Conservation (phyloP, 1,284 basidiomycete genomes). For the Cystobasidium pallidum region DNA sequence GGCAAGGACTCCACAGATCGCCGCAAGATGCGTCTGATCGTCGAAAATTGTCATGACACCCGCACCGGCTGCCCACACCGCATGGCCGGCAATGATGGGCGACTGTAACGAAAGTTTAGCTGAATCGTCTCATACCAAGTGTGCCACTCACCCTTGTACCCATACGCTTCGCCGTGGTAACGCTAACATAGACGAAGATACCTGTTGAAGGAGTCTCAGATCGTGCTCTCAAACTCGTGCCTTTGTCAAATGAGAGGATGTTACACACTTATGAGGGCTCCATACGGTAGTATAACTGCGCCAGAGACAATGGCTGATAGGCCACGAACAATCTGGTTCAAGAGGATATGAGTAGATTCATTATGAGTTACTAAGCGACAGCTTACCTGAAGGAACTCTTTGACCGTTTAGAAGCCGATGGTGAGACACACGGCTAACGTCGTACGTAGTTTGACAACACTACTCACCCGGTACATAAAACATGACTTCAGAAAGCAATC, state of each 20-base stretch:
- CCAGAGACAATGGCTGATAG: conserved; percentile 23
- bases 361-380: no score
- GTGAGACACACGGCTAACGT: no score
- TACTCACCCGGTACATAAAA: not conserved
- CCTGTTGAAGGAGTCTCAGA: not conserved
- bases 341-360: not conserved
- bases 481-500: not conserved
- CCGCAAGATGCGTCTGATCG: conserved; percentile 9
- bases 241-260: no score
- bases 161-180: not conserved
- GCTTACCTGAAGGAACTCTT: no score
- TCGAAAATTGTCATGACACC: conserved; percentile 29
- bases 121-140: not conserved
- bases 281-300: conserved; percentile 2
- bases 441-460: no score
- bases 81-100: conserved; percentile 22
- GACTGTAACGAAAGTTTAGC: not conserved
- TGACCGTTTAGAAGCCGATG: no score
- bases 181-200: conserved; percentile 24
- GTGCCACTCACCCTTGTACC: conserved; percentile 17
- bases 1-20: conserved; percentile 16
- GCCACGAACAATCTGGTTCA: conserved; percentile 23
- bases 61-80: conserved; percentile 9
- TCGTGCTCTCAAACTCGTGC: no score
- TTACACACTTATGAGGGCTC: not conserved